phyloP scores from a whole-genome alignment of 2,329 filamentous ascomycete species.

The Verticillium dahliae region DNA sequence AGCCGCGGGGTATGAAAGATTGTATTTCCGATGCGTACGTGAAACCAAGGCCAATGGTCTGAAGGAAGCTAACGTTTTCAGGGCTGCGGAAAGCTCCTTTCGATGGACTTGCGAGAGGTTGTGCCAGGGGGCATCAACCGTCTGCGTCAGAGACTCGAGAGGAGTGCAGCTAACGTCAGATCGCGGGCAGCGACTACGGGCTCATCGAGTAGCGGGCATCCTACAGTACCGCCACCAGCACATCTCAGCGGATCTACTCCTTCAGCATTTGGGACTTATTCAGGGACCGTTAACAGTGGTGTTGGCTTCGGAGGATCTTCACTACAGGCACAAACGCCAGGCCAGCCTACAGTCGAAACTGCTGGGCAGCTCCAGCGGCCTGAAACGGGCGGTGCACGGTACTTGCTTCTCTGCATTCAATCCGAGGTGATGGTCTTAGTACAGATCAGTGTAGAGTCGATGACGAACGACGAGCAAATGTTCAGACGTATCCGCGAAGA shows the following conservation, averaged over 20 bases:
- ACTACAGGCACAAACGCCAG: not conserved
- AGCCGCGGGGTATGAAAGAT: not conserved
- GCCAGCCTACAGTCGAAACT: not conserved
- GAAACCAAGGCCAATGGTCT: not conserved
- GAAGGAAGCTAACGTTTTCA: not conserved
- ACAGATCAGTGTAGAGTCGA: not conserved
- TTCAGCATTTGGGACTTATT: not conserved
- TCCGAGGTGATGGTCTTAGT: not conserved
- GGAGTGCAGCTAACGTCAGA: not conserved
- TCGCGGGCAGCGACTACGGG: not conserved
- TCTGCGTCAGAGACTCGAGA: not conserved
- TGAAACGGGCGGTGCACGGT: not conserved
- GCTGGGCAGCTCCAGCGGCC: not conserved
- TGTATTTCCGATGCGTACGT: not conserved
- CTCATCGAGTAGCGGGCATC: not conserved
- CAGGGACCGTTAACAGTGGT: not conserved
- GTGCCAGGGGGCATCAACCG: not conserved
- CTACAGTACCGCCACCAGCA: not conserved
- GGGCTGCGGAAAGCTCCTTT: not conserved
- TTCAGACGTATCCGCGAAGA: not conserved
- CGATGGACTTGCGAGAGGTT: not conserved
- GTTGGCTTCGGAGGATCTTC: not conserved
- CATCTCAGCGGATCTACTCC: not conserved
- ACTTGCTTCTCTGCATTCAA: not conserved
- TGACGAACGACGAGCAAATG: not conserved